These are phyloP conservation scores for Hypoxylon rickii DNA, from an alignment of 495 filamentous ascomycete species.

Conservation along the genomic window DNA sequence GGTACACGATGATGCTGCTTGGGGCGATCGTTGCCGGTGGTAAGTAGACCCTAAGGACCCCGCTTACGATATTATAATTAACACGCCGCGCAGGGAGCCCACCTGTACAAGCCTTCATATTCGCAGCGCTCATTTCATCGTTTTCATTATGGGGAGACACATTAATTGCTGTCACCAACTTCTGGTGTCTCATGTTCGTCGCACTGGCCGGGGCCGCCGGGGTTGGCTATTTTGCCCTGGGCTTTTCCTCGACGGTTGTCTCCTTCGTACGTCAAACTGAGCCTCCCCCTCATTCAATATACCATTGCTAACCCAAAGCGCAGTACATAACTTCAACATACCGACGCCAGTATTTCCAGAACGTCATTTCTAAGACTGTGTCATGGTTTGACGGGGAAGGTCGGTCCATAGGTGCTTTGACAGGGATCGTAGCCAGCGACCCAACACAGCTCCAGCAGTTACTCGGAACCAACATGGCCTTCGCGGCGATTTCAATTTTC, in stretches of 20 bases:
- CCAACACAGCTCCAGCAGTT: conserved; percentile 67
- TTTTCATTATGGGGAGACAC: conserved; percentile 51
- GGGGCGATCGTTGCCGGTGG: conserved; percentile 57
- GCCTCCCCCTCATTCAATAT: not conserved
- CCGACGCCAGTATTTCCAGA: conserved; percentile 63
- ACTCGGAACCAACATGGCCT: conserved; percentile 59
- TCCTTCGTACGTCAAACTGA: conserved; percentile 48
- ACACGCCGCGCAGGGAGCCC: conserved; percentile 42
- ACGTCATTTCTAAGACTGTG: conserved; percentile 59
- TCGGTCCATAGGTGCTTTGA: conserved; percentile 55
- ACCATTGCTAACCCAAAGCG: conserved; percentile 3
- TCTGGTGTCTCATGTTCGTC: conserved; percentile 72
- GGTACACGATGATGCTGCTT: conserved; percentile 52
- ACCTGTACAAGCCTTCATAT: conserved; percentile 56
- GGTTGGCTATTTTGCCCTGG: conserved; percentile 57
- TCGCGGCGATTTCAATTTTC: conserved; percentile 54
- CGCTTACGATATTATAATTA: conserved; percentile 1
- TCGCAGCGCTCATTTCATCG: conserved; percentile 53
- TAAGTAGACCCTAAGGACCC: conserved; percentile 30
- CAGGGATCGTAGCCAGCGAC: conserved; percentile 58
- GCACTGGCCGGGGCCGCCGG: conserved; percentile 57
- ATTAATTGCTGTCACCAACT: conserved; percentile 50
- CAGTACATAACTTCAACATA: conserved; percentile 57
- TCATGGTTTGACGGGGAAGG: conserved; percentile 61
- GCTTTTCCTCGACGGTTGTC: conserved; percentile 55